Evolutionary conservation across 2,329 filamentous ascomycete species (phyloP).

Genomic region (Colletotrichum somersetense): DNA sequence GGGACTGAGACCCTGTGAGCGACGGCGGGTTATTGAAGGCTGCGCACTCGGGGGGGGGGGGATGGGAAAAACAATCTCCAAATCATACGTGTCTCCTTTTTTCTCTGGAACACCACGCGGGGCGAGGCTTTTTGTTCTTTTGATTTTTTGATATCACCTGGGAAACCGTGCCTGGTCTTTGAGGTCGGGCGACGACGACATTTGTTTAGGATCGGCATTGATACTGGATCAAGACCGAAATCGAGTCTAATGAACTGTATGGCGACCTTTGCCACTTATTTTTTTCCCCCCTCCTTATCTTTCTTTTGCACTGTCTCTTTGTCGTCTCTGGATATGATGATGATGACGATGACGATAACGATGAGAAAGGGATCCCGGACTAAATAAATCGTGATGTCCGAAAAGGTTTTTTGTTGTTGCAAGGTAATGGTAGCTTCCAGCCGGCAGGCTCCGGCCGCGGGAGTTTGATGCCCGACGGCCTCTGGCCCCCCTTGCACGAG

Average conservation of each 20-base stretch:
- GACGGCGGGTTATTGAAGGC: background rate
- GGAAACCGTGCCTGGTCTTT: background rate
- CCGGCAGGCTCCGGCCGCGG: background rate
- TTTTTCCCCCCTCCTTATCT: too few species aligned
- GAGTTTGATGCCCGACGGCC: background rate
- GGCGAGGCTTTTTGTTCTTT: background rate
- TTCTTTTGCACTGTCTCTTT: background rate
- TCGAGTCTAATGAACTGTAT: slow-evolving; percentile 16
- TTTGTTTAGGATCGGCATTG: background rate
- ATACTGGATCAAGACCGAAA: slow-evolving; percentile 1
- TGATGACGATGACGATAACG: too few species aligned
- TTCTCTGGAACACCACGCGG: background rate
- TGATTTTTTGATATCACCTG: slow-evolving; percentile 2
- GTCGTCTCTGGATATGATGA: background rate
- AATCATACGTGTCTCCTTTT: background rate
- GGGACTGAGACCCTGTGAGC: slow-evolving; percentile 1
- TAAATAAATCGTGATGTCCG: background rate
- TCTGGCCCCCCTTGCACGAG: background rate
- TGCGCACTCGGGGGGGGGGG: background rate
- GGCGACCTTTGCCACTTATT: too few species aligned
- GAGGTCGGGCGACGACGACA: slow-evolving; percentile 2
- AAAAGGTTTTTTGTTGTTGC: background rate
- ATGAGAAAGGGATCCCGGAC: background rate
- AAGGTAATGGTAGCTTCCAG: background rate
- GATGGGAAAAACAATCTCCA: background rate